Evolutionary conservation across 2,329 filamentous ascomycete genomes (phyloP).

Genomic region (Colletotrichum sublineola): DNA sequence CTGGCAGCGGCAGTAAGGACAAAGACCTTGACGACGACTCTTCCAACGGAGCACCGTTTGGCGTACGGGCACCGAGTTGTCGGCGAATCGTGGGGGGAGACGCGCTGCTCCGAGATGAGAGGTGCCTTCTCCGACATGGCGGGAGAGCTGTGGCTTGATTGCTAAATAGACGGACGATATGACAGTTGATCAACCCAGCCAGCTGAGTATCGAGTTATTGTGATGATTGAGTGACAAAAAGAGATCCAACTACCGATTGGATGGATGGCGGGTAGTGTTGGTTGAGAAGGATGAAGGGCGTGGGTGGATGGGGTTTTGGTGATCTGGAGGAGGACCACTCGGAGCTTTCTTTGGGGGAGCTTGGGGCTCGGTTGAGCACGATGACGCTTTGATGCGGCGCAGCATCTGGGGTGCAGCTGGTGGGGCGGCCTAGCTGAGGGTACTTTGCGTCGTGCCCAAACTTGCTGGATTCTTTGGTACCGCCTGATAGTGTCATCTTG

Average conservation of each 20-base stretch:
- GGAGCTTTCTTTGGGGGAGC: constrained; percentile 20
- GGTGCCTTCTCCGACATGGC: constrained; percentile 37
- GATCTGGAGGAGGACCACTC: constrained; percentile 10
- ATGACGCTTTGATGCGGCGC: constrained; percentile 38
- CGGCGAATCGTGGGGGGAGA: background rate
- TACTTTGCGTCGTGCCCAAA: background rate
- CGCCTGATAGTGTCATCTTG: background rate
- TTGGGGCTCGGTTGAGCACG: constrained; percentile 22
- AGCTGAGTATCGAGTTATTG: constrained; percentile 35
- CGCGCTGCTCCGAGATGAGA: constrained; percentile 12
- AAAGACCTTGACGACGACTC: constrained; percentile 21
- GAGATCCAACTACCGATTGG: background rate
- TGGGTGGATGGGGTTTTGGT: background rate
- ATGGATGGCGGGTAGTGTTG: background rate
- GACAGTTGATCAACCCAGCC: constrained; percentile 23
- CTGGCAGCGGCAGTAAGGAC: constrained; percentile 29
- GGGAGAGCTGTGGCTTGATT: background rate
- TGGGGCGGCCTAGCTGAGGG: background rate
- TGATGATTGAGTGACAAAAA: background rate
- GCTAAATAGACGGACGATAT: background rate
- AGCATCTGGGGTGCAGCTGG: constrained; percentile 18
- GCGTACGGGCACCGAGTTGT: constrained; percentile 29
- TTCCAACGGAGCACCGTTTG: constrained; percentile 26
- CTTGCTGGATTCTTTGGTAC: accelerated
- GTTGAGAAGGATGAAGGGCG: background rate